phyloP scores from a whole-genome alignment of 768 basidiomycete genomes.

The Lactarius tabidus region DNA sequence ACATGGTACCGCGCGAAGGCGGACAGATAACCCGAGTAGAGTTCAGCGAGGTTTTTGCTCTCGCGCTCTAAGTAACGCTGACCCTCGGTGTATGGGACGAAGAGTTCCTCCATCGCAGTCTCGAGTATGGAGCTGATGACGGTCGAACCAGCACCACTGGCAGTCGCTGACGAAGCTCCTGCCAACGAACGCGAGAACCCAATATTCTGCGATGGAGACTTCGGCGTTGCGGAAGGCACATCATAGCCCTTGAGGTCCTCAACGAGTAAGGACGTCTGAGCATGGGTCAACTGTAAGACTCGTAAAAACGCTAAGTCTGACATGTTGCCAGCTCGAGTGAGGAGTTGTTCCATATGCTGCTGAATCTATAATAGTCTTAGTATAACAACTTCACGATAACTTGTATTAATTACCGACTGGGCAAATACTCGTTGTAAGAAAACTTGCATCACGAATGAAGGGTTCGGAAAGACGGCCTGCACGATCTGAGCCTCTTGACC shows the following conservation, averaged over 20 bases:
- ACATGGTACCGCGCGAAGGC: constrained; percentile 90
- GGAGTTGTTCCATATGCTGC: constrained; percentile 88
- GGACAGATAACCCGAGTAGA: constrained; percentile 69
- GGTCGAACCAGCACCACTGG: constrained; percentile 45
- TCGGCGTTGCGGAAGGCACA: constrained; percentile 60
- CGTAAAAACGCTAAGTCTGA: constrained; percentile 91
- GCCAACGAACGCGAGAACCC: constrained; percentile 58
- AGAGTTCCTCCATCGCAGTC: constrained; percentile 92
- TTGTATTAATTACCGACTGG: constrained; percentile 66
- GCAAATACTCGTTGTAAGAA: constrained; percentile 97
- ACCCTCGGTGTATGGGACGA: constrained; percentile 90
- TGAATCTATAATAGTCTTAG: constrained; percentile 63
- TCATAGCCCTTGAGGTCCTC: constrained; percentile 93
- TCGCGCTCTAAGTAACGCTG: constrained; percentile 90
- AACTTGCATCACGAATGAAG: constrained; percentile 94
- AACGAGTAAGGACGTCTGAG: constrained; percentile 70
- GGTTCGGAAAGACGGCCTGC: constrained; percentile 97
- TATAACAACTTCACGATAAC: background rate
- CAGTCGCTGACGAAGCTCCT: constrained; percentile 39
- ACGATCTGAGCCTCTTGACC: constrained; percentile 97
- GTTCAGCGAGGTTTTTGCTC: constrained; percentile 71
- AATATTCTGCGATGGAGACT: constrained; percentile 57
- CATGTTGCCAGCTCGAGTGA: constrained; percentile 66
- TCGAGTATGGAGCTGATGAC: constrained; percentile 84
- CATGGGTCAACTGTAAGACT: constrained; percentile 81